These are phyloP conservation scores for Mycena venus DNA, from an alignment of 768 basidiomycete genomes.

Conservation along the genomic window DNA sequence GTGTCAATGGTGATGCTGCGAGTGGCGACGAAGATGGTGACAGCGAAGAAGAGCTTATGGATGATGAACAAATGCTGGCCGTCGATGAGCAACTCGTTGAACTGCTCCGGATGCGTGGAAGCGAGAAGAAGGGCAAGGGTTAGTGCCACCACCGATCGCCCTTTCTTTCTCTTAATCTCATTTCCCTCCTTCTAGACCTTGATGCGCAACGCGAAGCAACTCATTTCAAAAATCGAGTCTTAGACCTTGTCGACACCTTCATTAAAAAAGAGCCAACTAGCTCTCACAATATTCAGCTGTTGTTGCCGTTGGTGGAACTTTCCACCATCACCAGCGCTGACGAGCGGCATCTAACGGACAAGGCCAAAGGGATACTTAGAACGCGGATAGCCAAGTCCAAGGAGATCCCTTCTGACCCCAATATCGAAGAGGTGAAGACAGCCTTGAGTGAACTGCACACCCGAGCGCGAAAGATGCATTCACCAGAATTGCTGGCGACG, in stretches of 20 bases:
- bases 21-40: slow-evolving; percentile 63
- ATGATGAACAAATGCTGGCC: slow-evolving; percentile 98
- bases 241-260: slow-evolving; percentile 94
- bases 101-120: slow-evolving; percentile 80
- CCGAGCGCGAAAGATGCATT: slow-evolving; percentile 76
- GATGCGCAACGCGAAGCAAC: slow-evolving; percentile 89
- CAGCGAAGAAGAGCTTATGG: slow-evolving; percentile 81
- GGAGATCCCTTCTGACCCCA: slow-evolving; percentile 67
- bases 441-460: slow-evolving; percentile 76
- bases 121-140: slow-evolving; percentile 80
- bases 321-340: slow-evolving; percentile 75
- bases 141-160: slow-evolving; percentile 25
- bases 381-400: slow-evolving; percentile 82
- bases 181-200: slow-evolving; percentile 54
- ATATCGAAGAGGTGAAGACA: slow-evolving; percentile 57
- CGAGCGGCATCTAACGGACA: slow-evolving; percentile 91
- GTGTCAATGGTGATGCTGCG: slow-evolving; percentile 69
- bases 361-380: slow-evolving; percentile 84
- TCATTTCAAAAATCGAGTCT: slow-evolving; percentile 95
- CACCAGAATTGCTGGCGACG: slow-evolving; percentile 71
- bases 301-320: slow-evolving; percentile 85
- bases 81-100: slow-evolving; percentile 93
- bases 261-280: slow-evolving; percentile 84
- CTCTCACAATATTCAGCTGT: slow-evolving; percentile 72
- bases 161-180: not conserved